Percentiles rank a stretch among this genome's conserved stretches.
phyloP scores from a whole-genome alignment of 345 rosid genomes.

The Sapria himalayana region DNA sequence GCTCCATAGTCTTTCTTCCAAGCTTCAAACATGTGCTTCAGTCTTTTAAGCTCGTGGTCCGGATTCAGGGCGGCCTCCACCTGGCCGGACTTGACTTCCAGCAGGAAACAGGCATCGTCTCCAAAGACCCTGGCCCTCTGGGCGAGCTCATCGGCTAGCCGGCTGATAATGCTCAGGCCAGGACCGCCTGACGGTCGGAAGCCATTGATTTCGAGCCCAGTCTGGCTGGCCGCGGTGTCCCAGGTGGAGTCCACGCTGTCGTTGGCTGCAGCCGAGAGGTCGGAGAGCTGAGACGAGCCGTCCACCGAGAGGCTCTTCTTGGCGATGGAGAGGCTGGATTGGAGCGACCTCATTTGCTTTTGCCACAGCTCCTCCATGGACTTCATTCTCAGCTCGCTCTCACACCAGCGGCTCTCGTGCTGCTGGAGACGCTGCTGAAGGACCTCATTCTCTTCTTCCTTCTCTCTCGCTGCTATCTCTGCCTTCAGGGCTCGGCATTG shows the following conservation, averaged over 20 bases:
- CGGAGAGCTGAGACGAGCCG: constrained; percentile 69
- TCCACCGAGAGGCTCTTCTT: constrained; percentile 85
- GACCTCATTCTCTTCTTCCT: constrained; percentile 92
- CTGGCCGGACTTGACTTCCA: constrained; percentile 94
- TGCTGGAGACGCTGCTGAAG: constrained; percentile 87
- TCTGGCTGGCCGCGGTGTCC: constrained; percentile 41
- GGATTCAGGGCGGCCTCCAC: constrained; percentile 87
- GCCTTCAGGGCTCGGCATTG: constrained; percentile 86
- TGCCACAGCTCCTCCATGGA: constrained; percentile 99
- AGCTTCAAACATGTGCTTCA: constrained; percentile 87
- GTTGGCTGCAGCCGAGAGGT: constrained; percentile 68
- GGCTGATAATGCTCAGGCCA: constrained; percentile 65
- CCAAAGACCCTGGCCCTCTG: constrained; percentile 94
- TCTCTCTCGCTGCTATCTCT: constrained; percentile 69
- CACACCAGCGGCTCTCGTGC: constrained; percentile 91
- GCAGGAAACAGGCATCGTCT: constrained; percentile 87
- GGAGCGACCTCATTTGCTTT: constrained; percentile 92
- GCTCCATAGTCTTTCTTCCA: constrained; percentile 91
- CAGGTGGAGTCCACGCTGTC: constrained; percentile 35
- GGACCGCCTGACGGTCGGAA: constrained; percentile 63
- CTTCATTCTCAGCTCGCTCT: constrained; percentile 85
- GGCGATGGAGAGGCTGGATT: constrained; percentile 90
- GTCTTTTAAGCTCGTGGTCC: constrained; percentile 60
- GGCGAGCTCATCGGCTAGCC: constrained; percentile 84
- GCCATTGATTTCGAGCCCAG: constrained; percentile 51